phyloP scores from a whole-genome alignment of 495 filamentous ascomycete genomes.

The Penicillium diatomitis region DNA sequence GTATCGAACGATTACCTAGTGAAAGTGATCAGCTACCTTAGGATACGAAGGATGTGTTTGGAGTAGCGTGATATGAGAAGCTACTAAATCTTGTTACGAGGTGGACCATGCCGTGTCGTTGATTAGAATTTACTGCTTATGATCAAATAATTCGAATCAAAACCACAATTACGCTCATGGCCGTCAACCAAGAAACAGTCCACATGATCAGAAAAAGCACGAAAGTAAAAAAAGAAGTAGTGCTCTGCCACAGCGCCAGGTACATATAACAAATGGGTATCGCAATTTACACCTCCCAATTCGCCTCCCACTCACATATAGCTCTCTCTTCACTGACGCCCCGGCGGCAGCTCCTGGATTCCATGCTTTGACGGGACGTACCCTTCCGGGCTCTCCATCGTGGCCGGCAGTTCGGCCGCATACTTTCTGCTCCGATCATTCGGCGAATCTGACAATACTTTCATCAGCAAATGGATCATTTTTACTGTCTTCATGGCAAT shows the following conservation, averaged over 20 bases:
- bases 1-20: too few relatives aligned
- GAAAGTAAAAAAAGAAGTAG: not conserved
- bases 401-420: not conserved
- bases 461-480: not conserved
- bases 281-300: not conserved
- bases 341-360: not conserved
- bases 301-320: too few relatives aligned
- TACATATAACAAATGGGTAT: not conserved
- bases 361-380: not conserved
- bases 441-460: not conserved
- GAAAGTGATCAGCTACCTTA: too few relatives aligned
- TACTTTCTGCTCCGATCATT: not conserved
- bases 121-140: not conserved
- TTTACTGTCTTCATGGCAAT: not conserved
- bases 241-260: not conserved
- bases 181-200: not conserved
- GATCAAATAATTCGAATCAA: too few relatives aligned
- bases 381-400: not conserved
- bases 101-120: too few relatives aligned
- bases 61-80: too few relatives aligned
- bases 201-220: not conserved
- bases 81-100: too few relatives aligned
- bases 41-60: too few relatives aligned
- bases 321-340: not conserved
- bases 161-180: not conserved